phyloP scores from a whole-genome alignment of 768 basidiomycete species.

The Dioszegia aurantiaca region DNA sequence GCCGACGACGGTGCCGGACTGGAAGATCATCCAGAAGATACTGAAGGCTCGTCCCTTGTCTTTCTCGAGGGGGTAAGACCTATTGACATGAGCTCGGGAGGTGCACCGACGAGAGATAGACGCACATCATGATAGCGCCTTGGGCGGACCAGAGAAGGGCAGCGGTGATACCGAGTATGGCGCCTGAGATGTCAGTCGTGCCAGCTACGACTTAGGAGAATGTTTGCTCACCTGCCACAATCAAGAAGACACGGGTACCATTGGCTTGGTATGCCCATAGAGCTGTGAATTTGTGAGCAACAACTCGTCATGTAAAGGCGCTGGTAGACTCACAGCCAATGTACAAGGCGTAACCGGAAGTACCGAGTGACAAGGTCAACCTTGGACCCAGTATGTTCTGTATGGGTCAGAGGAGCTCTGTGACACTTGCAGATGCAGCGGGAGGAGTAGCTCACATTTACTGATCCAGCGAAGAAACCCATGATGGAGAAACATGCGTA shows the following conservation, averaged over 20 bases:
- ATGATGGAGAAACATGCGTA: slow-evolving; percentile 56
- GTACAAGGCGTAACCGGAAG: slow-evolving; percentile 71
- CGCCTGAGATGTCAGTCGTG: too few species aligned
- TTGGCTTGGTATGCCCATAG: slow-evolving; percentile 52
- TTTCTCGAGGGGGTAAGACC: slow-evolving; percentile 59
- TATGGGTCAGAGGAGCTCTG: too few species aligned
- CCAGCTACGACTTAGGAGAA: too few species aligned
- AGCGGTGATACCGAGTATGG: slow-evolving; percentile 12
- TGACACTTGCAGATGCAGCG: too few species aligned
- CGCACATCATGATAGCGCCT: slow-evolving; percentile 59
- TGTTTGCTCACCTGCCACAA: slow-evolving; percentile 54
- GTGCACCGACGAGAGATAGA: not conserved
- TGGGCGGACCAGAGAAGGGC: slow-evolving; percentile 54
- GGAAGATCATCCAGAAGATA: slow-evolving; percentile 60
- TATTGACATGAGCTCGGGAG: not conserved
- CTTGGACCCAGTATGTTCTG: slow-evolving; percentile 71
- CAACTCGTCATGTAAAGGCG: not conserved
- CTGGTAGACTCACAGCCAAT: slow-evolving; percentile 12
- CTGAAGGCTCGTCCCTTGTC: slow-evolving; percentile 60
- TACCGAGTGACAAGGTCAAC: slow-evolving; percentile 70
- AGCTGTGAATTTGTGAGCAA: not conserved
- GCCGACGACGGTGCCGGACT: slow-evolving; percentile 67
- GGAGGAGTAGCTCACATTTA: slow-evolving; percentile 49
- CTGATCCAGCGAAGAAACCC: slow-evolving; percentile 55
- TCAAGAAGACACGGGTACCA: slow-evolving; percentile 56